Evolutionary conservation across 106 monocot species (phyloP).

Genomic region (Allium cepa): DNA sequence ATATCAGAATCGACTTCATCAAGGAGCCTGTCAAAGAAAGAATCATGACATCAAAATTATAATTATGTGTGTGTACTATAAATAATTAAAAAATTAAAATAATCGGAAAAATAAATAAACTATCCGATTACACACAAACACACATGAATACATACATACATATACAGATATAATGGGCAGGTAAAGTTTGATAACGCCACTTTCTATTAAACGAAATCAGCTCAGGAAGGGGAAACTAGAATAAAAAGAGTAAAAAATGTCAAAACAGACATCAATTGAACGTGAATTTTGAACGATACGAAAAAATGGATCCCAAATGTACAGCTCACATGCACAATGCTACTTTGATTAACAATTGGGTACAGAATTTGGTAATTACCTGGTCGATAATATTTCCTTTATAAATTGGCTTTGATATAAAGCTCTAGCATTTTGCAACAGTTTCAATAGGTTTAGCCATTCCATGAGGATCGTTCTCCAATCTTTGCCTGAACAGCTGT

Average conservation of each 20-base stretch:
- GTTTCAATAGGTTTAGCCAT: conserved; percentile 70
- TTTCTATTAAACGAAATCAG: no score
- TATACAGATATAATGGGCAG: no score
- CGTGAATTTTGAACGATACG: no score
- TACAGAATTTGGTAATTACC: conserved; percentile 17
- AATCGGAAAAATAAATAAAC: no score
- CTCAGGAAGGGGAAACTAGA: neutral
- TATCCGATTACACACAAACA: no score
- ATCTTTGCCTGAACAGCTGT: conserved; percentile 41
- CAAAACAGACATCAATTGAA: no score
- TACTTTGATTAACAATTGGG: no score
- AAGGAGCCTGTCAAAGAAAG: conserved; percentile 56
- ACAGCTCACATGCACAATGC: no score
- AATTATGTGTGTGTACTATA: neutral
- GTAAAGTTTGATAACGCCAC: no score
- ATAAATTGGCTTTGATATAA: conserved; percentile 50
- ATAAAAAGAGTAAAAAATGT: neutral
- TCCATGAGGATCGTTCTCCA: conserved; percentile 69
- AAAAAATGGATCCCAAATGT: no score
- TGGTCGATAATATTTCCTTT: conserved; percentile 67
- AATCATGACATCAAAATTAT: neutral
- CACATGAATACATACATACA: no score
- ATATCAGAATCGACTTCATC: conserved; percentile 70
- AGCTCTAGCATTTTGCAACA: conserved; percentile 56
- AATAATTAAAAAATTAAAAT: no score